These are phyloP conservation scores for Anisodus acutangulus DNA, from an alignment of 257 asterid species.

Conservation along the genomic window DNA sequence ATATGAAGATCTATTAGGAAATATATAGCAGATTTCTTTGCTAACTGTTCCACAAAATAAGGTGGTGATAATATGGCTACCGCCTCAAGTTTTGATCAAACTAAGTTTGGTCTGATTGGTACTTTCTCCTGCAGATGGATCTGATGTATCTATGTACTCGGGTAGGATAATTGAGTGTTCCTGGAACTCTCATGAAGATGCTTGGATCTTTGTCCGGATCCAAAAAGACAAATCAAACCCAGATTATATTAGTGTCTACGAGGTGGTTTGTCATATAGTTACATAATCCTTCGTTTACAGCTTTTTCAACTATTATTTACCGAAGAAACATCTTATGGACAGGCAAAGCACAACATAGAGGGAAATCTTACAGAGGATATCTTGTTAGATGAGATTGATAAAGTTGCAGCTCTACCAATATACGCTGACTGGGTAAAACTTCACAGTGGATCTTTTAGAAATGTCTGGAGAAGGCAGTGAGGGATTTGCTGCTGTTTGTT, in stretches of 20 bases:
- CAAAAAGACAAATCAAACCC: slow-evolving; percentile 29
- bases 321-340: slow-evolving; percentile 14
- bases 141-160: slow-evolving; percentile 27
- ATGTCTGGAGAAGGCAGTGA: slow-evolving; percentile 25
- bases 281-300: not conserved
- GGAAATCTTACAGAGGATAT: slow-evolving; percentile 15
- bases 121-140: slow-evolving; percentile 27
- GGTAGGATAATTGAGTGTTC: slow-evolving; percentile 30
- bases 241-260: slow-evolving; percentile 29
- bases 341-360: slow-evolving; percentile 26
- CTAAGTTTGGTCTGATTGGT: not conserved
- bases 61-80: not conserved
- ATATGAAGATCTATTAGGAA: slow-evolving; percentile 25
- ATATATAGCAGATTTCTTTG: slow-evolving; percentile 7
- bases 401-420: slow-evolving; percentile 4
- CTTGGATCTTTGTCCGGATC: slow-evolving; percentile 30
- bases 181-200: slow-evolving; percentile 24
- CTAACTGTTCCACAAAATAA: not conserved
- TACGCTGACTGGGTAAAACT: slow-evolving; percentile 25
- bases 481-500: slow-evolving; percentile 22
- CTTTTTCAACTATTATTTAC: slow-evolving; percentile 15
- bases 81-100: not conserved
- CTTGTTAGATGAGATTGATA: slow-evolving; percentile 27
- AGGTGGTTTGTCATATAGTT: slow-evolving; percentile 28
- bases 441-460: slow-evolving; percentile 10